These are phyloP conservation scores for Trametes cinnabarina DNA, from an alignment of 768 basidiomycete species.

Conservation along the genomic window DNA sequence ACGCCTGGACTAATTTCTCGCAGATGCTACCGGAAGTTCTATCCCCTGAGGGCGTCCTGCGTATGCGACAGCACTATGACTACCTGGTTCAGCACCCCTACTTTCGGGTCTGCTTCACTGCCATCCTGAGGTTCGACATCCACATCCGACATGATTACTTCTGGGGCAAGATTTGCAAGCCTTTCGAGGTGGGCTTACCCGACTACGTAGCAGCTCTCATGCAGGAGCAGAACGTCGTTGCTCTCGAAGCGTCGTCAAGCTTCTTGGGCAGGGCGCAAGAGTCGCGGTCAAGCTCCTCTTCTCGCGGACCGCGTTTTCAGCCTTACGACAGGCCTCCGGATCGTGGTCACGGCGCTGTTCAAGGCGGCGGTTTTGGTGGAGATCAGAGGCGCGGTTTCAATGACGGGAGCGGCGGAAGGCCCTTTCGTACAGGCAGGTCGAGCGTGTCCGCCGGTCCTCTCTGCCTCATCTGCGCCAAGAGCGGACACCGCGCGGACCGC, in stretches of 20 bases:
- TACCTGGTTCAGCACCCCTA: not conserved
- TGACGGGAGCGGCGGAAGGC: too few relatives aligned
- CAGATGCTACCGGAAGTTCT: not conserved
- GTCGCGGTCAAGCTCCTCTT: too few relatives aligned
- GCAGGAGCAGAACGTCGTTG: not conserved
- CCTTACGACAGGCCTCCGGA: not conserved
- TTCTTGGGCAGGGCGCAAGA: too few relatives aligned
- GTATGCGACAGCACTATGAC: conserved; percentile 1
- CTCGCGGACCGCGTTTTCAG: not conserved
- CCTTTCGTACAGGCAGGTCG: not conserved
- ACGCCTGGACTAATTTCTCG: not conserved
- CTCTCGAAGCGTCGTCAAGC: too few relatives aligned
- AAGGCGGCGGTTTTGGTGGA: too few relatives aligned
- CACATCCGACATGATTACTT: not conserved
- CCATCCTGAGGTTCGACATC: conserved; percentile 5
- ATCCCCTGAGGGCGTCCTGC: not conserved
- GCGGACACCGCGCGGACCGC: not conserved
- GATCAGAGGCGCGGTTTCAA: too few relatives aligned
- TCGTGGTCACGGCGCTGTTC: too few relatives aligned
- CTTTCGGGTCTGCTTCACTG: not conserved
- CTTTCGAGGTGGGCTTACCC: not conserved
- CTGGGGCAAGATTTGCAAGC: not conserved
- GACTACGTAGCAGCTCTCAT: not conserved
- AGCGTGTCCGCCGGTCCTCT: not conserved
- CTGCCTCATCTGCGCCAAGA: conserved; percentile 11